These are phyloP conservation scores for Vaccinium macrocarpon DNA, from an alignment of 148 eudicot genomes.

Conservation along the genomic window DNA sequence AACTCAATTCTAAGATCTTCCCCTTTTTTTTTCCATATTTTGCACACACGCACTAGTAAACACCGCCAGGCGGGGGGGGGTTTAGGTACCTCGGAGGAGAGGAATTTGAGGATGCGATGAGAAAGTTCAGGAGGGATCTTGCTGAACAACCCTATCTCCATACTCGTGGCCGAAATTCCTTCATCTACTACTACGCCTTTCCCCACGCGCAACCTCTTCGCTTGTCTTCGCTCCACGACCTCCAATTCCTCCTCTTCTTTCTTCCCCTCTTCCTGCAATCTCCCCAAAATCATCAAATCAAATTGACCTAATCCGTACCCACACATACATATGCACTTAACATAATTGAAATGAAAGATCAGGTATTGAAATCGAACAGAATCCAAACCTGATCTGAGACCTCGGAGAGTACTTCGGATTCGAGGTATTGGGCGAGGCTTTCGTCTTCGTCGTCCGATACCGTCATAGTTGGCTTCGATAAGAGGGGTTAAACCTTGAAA, in stretches of 20 bases:
- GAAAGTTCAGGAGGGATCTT: conserved; percentile 85
- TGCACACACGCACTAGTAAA: too few species aligned
- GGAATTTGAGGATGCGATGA: conserved; percentile 78
- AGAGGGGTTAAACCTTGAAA: not conserved
- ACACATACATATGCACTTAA: not conserved
- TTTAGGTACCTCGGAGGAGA: conserved; percentile 99
- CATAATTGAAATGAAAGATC: not conserved
- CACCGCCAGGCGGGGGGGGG: too few species aligned
- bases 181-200: conserved; percentile 25
- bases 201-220: conserved; percentile 53
- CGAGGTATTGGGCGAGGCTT: conserved; percentile 78
- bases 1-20: too few species aligned
- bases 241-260: conserved; percentile 16
- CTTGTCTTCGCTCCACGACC: conserved; percentile 37
- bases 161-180: conserved; percentile 27
- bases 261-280: conserved; percentile 35
- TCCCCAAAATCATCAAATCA: not conserved
- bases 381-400: conserved; percentile 66
- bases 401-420: conserved; percentile 77
- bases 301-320: not conserved
- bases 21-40: too few species aligned
- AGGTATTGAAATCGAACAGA: not conserved
- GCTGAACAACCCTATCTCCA: conserved; percentile 65
- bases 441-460: conserved; percentile 75
- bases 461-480: conserved; percentile 27